These are phyloP conservation scores for Scytalidium sp. DNA, from an alignment of 2,329 filamentous ascomycete genomes.

Conservation along the genomic window DNA sequence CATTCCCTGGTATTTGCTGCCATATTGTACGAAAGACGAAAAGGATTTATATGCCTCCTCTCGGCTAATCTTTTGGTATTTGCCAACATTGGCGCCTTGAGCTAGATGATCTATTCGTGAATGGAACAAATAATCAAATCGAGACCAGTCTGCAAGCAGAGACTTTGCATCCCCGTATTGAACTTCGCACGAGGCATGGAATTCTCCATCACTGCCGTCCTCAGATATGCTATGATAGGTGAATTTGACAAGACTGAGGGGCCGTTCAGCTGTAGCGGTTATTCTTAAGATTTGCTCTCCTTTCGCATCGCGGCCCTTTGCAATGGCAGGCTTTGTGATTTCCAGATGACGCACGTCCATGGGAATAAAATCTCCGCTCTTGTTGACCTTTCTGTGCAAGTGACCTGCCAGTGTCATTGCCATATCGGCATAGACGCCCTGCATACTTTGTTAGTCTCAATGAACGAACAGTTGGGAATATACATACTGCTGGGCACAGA, in stretches of 20 bases:
- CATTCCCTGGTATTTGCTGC: slow-evolving; percentile 48
- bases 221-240: slow-evolving; percentile 50
- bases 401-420: background rate
- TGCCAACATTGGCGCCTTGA: slow-evolving; percentile 56
- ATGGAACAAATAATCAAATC: background rate
- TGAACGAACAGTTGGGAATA: slow-evolving; percentile 40
- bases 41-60: slow-evolving; percentile 74
- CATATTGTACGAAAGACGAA: slow-evolving; percentile 52
- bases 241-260: slow-evolving; percentile 51
- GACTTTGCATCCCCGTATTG: background rate
- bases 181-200: background rate
- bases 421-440: slow-evolving; percentile 53
- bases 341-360: slow-evolving; percentile 66
- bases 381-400: background rate
- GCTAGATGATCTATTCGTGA: background rate
- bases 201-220: slow-evolving; percentile 51
- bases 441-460: background rate
- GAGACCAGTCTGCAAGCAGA: background rate
- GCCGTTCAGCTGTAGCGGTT: slow-evolving; percentile 56
- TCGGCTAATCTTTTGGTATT: slow-evolving; percentile 67
- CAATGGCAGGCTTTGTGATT: slow-evolving; percentile 68
- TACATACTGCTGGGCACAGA: slow-evolving; percentile 54
- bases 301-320: slow-evolving; percentile 31
- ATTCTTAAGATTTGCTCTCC: slow-evolving; percentile 57
- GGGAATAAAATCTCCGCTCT: background rate